Percentiles rank a stretch among this genome's conserved stretches.
phyloP scores from a whole-genome alignment of 176 grass and related monocot genomes.

The Saccharum spontaneum region DNA sequence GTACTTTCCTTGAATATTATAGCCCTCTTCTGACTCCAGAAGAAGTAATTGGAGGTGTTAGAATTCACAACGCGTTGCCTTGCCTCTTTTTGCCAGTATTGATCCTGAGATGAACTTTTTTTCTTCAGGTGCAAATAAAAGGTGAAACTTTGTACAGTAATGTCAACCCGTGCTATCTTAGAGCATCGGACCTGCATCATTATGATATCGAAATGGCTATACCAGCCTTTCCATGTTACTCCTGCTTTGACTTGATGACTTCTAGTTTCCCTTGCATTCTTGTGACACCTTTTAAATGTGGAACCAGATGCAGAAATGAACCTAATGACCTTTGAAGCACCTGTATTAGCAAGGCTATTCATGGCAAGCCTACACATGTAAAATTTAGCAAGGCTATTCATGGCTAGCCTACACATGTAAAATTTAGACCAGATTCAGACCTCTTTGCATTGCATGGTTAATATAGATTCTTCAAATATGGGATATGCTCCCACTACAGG shows the following conservation, averaged over 20 bases:
- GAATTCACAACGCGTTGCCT: background rate
- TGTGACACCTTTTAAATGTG: background rate
- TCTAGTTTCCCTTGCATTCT: background rate
- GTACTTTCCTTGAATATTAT: background rate
- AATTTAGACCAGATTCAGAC: background rate
- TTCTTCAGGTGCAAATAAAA: background rate
- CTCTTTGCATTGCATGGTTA: background rate
- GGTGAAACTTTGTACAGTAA: background rate
- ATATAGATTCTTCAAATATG: background rate
- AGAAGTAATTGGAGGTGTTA: background rate
- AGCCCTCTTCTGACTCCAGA: background rate
- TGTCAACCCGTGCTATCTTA: background rate
- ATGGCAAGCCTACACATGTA: background rate
- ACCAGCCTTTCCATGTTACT: background rate
- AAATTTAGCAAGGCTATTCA: background rate
- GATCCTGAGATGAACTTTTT: background rate
- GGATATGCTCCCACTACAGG: background rate
- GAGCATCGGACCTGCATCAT: background rate
- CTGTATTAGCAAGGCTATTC: background rate
- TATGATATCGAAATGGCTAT: background rate
- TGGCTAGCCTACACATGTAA: background rate
- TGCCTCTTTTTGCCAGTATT: background rate
- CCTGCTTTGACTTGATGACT: background rate
- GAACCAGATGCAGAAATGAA: background rate
- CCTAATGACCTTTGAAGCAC: background rate